phyloP scores from a whole-genome alignment of 1,139 yeast genomes.

The Lodderomyces metapsilosis region DNA sequence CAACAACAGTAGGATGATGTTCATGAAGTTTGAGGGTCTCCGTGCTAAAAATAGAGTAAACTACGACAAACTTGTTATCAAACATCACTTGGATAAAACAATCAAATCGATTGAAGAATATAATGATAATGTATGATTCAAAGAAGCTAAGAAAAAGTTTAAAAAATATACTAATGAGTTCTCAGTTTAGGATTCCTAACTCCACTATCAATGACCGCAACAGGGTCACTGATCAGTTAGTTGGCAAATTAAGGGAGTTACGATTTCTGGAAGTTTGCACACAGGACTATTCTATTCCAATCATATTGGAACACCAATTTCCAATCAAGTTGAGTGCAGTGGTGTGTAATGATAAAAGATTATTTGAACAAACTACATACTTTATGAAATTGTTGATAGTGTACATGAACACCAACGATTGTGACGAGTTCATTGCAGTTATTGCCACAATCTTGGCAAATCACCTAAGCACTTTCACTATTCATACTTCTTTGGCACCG shows the following conservation, averaged over 20 bases:
- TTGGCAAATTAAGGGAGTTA: slow-evolving; percentile 2
- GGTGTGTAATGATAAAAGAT: background rate
- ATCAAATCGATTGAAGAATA: slow-evolving; percentile 4
- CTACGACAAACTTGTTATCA: background rate
- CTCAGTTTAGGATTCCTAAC: slow-evolving; percentile 2
- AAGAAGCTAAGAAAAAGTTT: background rate
- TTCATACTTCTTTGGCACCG: background rate
- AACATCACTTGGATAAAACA: background rate
- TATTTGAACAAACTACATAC: slow-evolving; percentile 1
- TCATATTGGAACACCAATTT: slow-evolving; percentile 1
- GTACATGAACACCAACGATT: background rate
- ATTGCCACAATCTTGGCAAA: background rate
- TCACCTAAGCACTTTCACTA: background rate
- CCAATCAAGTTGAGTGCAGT: background rate
- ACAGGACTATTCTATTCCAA: background rate
- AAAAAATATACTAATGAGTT: no score
- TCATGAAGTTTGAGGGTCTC: background rate
- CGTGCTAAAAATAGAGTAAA: background rate
- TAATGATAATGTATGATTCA: slow-evolving; percentile 1
- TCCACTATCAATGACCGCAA: background rate
- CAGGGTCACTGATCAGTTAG: slow-evolving; percentile 1
- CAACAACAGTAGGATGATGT: background rate
- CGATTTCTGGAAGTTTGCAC: background rate
- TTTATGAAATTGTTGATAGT: slow-evolving; percentile 2
- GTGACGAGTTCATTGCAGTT: background rate